These are phyloP conservation scores for Metroxylon sagu DNA, from an alignment of 176 grass and related monocot species.

Conservation along the genomic window DNA sequence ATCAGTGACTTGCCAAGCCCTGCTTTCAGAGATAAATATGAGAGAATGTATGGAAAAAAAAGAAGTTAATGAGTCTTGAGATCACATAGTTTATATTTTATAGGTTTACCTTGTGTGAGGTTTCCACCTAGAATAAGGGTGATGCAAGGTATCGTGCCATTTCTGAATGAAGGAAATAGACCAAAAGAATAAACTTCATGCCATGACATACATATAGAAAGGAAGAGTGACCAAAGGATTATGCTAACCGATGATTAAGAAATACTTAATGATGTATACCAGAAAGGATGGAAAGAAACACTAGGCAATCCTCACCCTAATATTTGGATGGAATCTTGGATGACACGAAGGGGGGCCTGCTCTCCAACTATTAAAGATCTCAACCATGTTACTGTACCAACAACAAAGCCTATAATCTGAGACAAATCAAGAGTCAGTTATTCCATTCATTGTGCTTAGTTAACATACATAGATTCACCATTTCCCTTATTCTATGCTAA, in stretches of 20 bases:
- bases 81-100: too few species aligned
- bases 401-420: slow-evolving; percentile 61
- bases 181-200: not conserved
- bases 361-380: slow-evolving; percentile 45
- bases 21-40: slow-evolving; percentile 9
- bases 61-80: too few species aligned
- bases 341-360: slow-evolving; percentile 32
- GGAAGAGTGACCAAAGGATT: not conserved
- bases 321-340: slow-evolving; percentile 58
- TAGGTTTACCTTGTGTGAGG: slow-evolving; percentile 46
- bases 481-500: not conserved
- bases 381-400: slow-evolving; percentile 54
- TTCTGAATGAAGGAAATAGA: slow-evolving; percentile 23
- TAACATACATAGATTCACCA: too few species aligned
- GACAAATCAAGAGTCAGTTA: not conserved
- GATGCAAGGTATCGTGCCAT: slow-evolving; percentile 75
- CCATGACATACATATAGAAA: too few species aligned
- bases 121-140: slow-evolving; percentile 91
- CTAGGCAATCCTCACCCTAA: slow-evolving; percentile 41
- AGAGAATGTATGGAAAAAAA: too few species aligned
- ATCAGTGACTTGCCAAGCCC: slow-evolving; percentile 55
- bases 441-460: too few species aligned
- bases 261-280: too few species aligned
- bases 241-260: not conserved
- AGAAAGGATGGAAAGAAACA: too few species aligned